These are phyloP conservation scores for Sparassis latifolia DNA, from an alignment of 1,284 basidiomycete species.

Conservation along the genomic window DNA sequence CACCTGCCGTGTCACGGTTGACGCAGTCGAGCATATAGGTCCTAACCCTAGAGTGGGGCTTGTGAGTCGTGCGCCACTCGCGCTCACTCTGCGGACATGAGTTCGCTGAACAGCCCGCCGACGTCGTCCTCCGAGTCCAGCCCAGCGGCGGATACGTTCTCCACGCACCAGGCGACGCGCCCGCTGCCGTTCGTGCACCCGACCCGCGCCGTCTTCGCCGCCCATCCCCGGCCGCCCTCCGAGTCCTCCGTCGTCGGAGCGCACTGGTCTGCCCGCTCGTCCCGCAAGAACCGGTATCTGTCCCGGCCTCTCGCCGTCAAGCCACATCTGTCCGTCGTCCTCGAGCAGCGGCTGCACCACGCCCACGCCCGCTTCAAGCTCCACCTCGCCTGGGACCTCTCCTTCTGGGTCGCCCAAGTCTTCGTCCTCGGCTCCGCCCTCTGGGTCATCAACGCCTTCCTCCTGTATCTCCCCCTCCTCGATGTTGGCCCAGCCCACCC, in stretches of 20 bases:
- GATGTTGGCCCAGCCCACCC: slow-evolving; percentile 24
- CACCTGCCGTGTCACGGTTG: too few relatives aligned
- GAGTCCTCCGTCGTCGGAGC: not conserved
- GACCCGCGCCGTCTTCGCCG: slow-evolving; percentile 12
- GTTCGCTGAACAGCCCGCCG: too few relatives aligned
- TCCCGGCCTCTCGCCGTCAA: slow-evolving; percentile 8
- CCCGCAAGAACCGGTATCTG: slow-evolving; percentile 16
- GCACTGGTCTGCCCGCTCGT: slow-evolving; percentile 13
- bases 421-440: slow-evolving; percentile 26
- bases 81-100: too few relatives aligned
- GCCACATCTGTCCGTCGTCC: not conserved
- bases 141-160: too few relatives aligned
- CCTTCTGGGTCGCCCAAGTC: slow-evolving; percentile 25
- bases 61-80: too few relatives aligned
- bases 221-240: not conserved
- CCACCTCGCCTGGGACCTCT: slow-evolving; percentile 19
- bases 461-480: slow-evolving; percentile 43
- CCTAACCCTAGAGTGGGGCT: too few relatives aligned
- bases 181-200: slow-evolving; percentile 18
- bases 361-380: slow-evolving; percentile 14
- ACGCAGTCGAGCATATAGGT: too few relatives aligned
- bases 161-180: not conserved
- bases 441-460: slow-evolving; percentile 47
- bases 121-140: too few relatives aligned
- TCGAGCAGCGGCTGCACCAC: slow-evolving; percentile 16